Evolutionary conservation across 2,329 filamentous ascomycete species (phyloP), one percentile per base, ranked within the genome.

Genomic region (Colletotrichum godetiae): DNA sequence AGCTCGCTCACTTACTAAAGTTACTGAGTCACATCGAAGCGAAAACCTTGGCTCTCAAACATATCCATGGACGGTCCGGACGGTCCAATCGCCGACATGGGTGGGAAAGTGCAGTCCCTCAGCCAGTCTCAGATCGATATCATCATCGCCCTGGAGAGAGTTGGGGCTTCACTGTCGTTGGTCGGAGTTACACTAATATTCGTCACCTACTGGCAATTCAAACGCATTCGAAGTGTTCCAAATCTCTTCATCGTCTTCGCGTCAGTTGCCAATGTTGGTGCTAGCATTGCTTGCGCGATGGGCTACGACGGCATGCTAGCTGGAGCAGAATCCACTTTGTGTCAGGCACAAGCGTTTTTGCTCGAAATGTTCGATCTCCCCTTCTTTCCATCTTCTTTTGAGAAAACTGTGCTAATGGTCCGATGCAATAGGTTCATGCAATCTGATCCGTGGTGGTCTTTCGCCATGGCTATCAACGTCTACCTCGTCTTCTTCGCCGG

Each of bases 381-480:
- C 33, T 29, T 19, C 22, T n/a, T 11, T 3, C 15, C n/a, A 7
- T 13, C 11, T 1, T 53, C 24, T 42, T 15, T 24, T n/a, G 5
- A 13, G 6, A 13, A 11, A 11, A 7, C 12, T 3, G 19, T 24
- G 10, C 69, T 76, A 24, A 75, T 59, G 6, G 6, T 13, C 12
- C 12, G n/a, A 27, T 31, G 35, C n/a, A 12, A 11, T 75, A 94
- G 92, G 90, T 95, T 94, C 81, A 93, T 94, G 89, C 92, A 93
- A 76, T 92, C 92, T 5, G 92, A 94, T 81, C 91, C 92, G 0
- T 88, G 93, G 83, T 95, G 92, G 93, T 93, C 93, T 0, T 89
- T 95, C 67, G 92, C 92, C 75, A 96, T 97, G 94, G 93, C 94
- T 3, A 86, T 92, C 79, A 97, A 96, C 78, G 94, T 96, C 74